A percentile compares a stretch with the other conserved stretches of the same genome.
These are phyloP conservation scores for Grosmannia huntii DNA, from an alignment of 2,329 filamentous ascomycete species.

Conservation along the genomic window DNA sequence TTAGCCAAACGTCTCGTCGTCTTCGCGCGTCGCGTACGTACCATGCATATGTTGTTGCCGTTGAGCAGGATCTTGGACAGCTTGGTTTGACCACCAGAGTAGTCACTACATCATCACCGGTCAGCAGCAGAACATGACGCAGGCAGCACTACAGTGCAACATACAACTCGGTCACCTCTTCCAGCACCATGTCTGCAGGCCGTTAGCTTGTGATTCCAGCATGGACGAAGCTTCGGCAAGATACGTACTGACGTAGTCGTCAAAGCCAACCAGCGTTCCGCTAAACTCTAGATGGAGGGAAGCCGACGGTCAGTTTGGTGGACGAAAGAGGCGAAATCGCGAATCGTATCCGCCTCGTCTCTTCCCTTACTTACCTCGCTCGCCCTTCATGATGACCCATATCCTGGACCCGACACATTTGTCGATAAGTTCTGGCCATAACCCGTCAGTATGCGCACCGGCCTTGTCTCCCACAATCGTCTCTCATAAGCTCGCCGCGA, in stretches of 20 bases:
- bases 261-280: slow-evolving; percentile 86
- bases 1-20: neutral
- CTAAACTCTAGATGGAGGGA: slow-evolving; percentile 60
- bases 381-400: slow-evolving; percentile 99
- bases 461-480: neutral
- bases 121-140: neutral
- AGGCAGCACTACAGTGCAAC: slow-evolving; percentile 15
- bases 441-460: neutral
- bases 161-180: slow-evolving; percentile 94
- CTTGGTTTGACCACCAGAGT: slow-evolving; percentile 75
- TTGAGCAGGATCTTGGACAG: slow-evolving; percentile 91
- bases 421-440: slow-evolving; percentile 75
- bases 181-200: slow-evolving; percentile 81
- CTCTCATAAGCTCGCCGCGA: neutral
- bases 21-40: slow-evolving; percentile 28
- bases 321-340: neutral
- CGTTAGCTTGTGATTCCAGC: slow-evolving; percentile 12
- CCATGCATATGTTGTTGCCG: slow-evolving; percentile 99
- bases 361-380: slow-evolving; percentile 57
- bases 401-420: slow-evolving; percentile 97
- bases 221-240: neutral
- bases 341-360: neutral
- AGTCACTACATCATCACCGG: slow-evolving; percentile 51
- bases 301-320: neutral
- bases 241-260: slow-evolving; percentile 97